Base-by-base conservation (phyloP, 169 alveolate genomes). In the Plasmodium gallinaceum region DNA sequence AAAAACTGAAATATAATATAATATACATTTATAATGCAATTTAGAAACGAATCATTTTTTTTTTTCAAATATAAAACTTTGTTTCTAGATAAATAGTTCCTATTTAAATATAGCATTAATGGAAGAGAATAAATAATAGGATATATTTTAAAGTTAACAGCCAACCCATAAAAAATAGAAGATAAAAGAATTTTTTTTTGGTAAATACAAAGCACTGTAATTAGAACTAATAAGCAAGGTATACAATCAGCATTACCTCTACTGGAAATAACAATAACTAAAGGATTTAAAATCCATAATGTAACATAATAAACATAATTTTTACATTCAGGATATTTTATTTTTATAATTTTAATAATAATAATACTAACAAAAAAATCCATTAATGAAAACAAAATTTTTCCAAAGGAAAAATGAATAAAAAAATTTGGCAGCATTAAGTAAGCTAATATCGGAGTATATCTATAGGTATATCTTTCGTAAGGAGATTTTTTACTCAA, bases 61-160 rank as follows among this genome's bases (percentile, higher is more conserved):
- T 92, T 85, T 54, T 88, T 83, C 39, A 74, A 45, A 14, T 90
- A 60, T 32, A 90, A 66, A 14, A 92, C 42, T 9, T 68, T 91
- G 8, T 88, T 32, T 46, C 71, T 72, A 39, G 39, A 7, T 64
- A 86, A 60, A 58, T 86, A 86, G 43, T 87, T 70, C 57, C 64
- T 46, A 76, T 92, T 88, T 74, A 95, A 60, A 70, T 91, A 64
- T 71, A 97, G 90, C 68, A 97, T 75, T 46, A 96, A 64, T 0
- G 98, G 98, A 0, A 98, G 90, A n/a, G 98, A 97, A 95, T 98
- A 98, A 32, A 98, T 97, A 71, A 98, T 97, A 22, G 99, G 99
- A 92, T 97, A 98, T 43, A 98, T 93, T 88, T 97, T 97, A 78
- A 98, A 96, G 88, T 98, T 99, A 24, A 98, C 99, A 9, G 99